phyloP scores from a whole-genome alignment of 495 filamentous ascomycete genomes.

The Penicilliopsis zonata region DNA sequence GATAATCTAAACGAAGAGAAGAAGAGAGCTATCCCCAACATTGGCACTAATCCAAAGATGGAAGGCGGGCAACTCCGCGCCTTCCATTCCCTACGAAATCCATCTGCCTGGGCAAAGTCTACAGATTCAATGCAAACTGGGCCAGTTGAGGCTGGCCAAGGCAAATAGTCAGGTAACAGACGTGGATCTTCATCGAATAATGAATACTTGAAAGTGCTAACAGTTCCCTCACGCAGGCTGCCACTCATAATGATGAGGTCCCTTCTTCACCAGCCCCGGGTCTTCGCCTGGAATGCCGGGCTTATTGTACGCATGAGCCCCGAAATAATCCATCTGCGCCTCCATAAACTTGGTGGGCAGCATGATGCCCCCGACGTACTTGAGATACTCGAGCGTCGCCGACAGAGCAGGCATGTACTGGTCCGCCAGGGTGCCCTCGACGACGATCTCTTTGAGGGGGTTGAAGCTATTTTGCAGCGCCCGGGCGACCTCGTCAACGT shows the following conservation, averaged over 20 bases:
- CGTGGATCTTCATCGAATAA: no score
- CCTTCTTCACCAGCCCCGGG: conserved; percentile 26
- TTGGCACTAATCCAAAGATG: no score
- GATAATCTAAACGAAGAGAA: no score
- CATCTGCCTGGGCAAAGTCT: no score
- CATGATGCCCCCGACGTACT: conserved; percentile 44
- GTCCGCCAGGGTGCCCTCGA: conserved; percentile 46
- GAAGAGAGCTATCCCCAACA: no score
- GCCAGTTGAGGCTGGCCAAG: no score
- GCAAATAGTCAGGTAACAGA: no score
- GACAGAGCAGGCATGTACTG: conserved; percentile 51
- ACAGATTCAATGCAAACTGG: no score
- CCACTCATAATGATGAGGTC: conserved; percentile 34
- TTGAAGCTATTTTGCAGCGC: conserved; percentile 42
- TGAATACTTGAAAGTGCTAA: no score
- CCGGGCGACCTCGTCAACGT: conserved; percentile 36
- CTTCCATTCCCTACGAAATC: no score
- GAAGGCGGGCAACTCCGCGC: no score
- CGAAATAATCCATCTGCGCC: conserved; percentile 67
- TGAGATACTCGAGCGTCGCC: conserved; percentile 57
- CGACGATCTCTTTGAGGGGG: conserved; percentile 43
- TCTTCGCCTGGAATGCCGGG: conserved; percentile 28
- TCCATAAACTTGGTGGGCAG: conserved; percentile 63
- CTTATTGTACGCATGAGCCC: conserved; percentile 55
- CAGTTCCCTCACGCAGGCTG: conserved; percentile 12